Base-by-base conservation (phyloP, 805 yeast species). In the Saccharomycopsis malanga region DNA sequence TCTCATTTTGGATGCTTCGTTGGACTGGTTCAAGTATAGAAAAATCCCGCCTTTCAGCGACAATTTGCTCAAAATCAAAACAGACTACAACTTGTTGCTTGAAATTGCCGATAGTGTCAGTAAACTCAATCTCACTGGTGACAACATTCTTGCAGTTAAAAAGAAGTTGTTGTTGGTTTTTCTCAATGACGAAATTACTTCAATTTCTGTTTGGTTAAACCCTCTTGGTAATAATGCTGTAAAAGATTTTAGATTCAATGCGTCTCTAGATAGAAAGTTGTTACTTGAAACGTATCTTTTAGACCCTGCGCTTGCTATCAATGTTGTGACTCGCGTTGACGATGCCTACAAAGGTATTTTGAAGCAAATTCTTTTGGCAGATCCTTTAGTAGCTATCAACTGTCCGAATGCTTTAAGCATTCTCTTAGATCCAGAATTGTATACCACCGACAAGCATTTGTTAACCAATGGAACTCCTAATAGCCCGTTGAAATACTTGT, bases 11-110 rank as follows among this genome's bases (percentile, higher is more conserved):
- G 78, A 76, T 47, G 87, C 87, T 15, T 74, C 83, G 0, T 69
- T 93, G 37, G 72, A 83, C 1, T 89, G 98, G 96, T 93, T 87
- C 60, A 70, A 70, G 21, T 71, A 68, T 39, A 70, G 76, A 18
- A 69, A 77, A 1, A 68, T 73, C 3, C 83, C 82, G 67, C 96
- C 98, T 14, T 88, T 73, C 66, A 98, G 98, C 2, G 82, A 87
- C 9, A 87, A 91, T 59, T 71, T 76, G 38, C 63, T 86, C 53
- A 79, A 79, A 59, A 78, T 81, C 43, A 80, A 79, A 53, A 76
- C 87, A 1, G 96, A 89, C 57, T 71, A 74, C 56, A 67, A 71
- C 3, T 63, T 81, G 42, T 67, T 91, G 54, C 66, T 71, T 24
- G 79, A 74, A 21, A 71, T 84, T 3, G 72, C 76, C 3, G 55